A percentile compares a stretch with the other conserved stretches of the same genome.
Conservation (phyloP, 352 stramenopile species). For the Plasmopara viticola region DNA sequence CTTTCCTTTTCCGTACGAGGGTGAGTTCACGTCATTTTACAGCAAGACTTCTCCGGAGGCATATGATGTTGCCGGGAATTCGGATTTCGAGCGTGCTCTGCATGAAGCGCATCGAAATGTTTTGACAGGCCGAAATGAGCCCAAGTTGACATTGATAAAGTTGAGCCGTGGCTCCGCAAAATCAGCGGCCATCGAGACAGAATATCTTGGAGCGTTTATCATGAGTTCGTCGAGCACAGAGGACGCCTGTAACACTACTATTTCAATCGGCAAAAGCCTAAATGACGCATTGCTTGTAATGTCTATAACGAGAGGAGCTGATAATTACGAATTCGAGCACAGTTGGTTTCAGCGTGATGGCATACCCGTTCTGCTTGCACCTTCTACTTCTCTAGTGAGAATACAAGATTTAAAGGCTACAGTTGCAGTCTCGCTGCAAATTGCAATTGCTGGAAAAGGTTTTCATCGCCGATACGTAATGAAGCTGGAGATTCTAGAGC, state of each 20-base stretch:
- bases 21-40: slow-evolving; percentile 9
- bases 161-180: slow-evolving; percentile 8
- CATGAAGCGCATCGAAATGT: slow-evolving; percentile 5
- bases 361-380: neutral
- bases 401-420: slow-evolving; percentile 4
- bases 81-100: slow-evolving; percentile 10
- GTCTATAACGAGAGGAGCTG: slow-evolving; percentile 7
- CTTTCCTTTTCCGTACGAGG: slow-evolving; percentile 19
- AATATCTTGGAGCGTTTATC: slow-evolving; percentile 20
- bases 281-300: slow-evolving; percentile 12
- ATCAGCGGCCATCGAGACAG: slow-evolving; percentile 10
- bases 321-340: slow-evolving; percentile 16
- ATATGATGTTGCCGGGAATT: slow-evolving; percentile 1
- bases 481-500: slow-evolving; percentile 23
- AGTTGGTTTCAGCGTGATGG: slow-evolving; percentile 12
- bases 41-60: slow-evolving; percentile 2
- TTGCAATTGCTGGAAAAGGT: slow-evolving; percentile 27
- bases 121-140: slow-evolving; percentile 1
- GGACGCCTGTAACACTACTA: slow-evolving; percentile 3
- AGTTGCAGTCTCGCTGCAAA: slow-evolving; percentile 18
- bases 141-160: slow-evolving; percentile 9
- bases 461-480: slow-evolving; percentile 42
- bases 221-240: neutral
- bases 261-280: slow-evolving; percentile 6
- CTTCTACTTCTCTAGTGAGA: slow-evolving; percentile 2